Evolutionary conservation across 1,284 basidiomycete species (phyloP).

Genomic region (Mrakiaceae sp.): DNA sequence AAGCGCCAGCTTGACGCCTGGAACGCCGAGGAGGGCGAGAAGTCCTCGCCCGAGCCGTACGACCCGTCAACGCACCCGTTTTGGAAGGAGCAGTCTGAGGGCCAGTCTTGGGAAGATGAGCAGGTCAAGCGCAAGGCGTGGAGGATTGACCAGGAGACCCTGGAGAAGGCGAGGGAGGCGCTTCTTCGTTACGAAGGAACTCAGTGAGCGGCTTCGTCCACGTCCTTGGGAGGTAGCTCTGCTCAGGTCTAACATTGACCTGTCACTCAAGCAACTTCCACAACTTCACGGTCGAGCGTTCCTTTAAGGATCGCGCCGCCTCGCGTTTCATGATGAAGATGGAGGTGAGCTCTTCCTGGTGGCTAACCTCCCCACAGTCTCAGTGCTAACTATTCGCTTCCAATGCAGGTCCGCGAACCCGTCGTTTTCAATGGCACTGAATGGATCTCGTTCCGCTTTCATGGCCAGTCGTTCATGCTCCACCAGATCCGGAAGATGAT

Average conservation of each 20-base stretch:
- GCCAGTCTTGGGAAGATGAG: conserved; percentile 20
- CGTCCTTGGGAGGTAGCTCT: not conserved
- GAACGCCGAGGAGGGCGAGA: not conserved
- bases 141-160: conserved; percentile 47
- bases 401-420: conserved; percentile 57
- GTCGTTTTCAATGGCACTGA: conserved; percentile 80
- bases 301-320: conserved; percentile 69
- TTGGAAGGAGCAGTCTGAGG: conserved; percentile 34
- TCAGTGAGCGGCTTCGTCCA: conserved; percentile 27
- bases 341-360: conserved; percentile 43
- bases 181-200: conserved; percentile 58
- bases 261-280: conserved; percentile 74
- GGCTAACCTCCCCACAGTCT: not conserved
- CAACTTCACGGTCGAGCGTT: conserved; percentile 87
- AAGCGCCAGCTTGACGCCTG: conserved; percentile 24
- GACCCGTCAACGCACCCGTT: conserved; percentile 34
- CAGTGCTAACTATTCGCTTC: conserved; percentile 12
- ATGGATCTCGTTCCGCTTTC: conserved; percentile 87
- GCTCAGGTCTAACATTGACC: not conserved
- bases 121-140: conserved; percentile 58
- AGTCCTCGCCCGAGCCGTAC: conserved; percentile 1
- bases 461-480: conserved; percentile 98
- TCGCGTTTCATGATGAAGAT: conserved; percentile 76
- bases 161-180: conserved; percentile 48
- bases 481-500: conserved; percentile 85